These are phyloP conservation scores for Metschnikowia amazonensis DNA, from an alignment of 805 yeast species.

Conservation along the genomic window DNA sequence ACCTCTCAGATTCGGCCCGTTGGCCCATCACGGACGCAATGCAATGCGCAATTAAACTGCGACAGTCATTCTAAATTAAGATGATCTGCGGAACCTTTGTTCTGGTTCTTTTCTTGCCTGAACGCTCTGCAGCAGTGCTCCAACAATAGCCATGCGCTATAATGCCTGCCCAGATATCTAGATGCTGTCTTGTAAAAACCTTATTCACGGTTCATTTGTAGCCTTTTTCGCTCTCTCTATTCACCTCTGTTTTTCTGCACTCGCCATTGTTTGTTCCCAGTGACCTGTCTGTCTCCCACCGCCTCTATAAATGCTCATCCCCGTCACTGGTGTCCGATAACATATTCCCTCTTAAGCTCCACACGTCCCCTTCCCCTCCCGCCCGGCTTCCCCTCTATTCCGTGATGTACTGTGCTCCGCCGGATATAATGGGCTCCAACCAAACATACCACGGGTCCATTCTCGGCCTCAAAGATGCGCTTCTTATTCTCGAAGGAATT, in stretches of 20 bases:
- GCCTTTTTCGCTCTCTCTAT: neutral
- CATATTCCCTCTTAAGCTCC: neutral
- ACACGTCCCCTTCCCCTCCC: neutral
- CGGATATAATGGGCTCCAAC: conserved; percentile 2
- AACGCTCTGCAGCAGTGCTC: neutral
- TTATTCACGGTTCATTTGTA: neutral
- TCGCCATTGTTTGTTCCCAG: neutral
- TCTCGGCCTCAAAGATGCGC: conserved; percentile 56
- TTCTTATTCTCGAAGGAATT: conserved; percentile 63
- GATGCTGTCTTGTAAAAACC: neutral
- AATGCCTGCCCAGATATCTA: neutral
- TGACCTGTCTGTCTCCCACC: neutral
- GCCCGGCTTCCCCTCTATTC: neutral
- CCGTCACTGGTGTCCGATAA: neutral
- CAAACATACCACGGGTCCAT: conserved; percentile 62
- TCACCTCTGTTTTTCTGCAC: conserved; percentile 1
- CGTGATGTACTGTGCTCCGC: conserved; percentile 4
- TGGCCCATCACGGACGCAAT: conserved; percentile 1
- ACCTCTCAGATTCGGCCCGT: neutral
- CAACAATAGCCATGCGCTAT: conserved; percentile 1
- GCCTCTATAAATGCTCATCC: neutral
- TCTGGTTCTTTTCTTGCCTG: conserved; percentile 2
- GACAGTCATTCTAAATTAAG: conserved; percentile 3
- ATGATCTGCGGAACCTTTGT: neutral
- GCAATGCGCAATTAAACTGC: conserved; percentile 4